Percentiles rank a stretch among this genome's conserved stretches.
Conservation (phyloP, 2,329 filamentous ascomycete species). For the Plenodomus biglobosus region DNA sequence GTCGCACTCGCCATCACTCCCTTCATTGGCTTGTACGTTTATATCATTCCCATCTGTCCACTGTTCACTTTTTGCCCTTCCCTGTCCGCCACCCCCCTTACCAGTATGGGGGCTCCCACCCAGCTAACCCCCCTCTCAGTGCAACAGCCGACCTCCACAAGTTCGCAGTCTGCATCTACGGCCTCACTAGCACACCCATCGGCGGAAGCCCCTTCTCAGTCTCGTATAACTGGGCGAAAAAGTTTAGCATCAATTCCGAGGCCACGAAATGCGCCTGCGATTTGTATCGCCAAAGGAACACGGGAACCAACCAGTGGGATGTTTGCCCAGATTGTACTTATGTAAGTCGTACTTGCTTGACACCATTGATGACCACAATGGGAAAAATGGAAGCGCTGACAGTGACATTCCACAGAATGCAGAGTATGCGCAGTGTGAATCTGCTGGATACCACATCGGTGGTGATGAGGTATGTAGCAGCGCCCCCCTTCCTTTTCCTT, state of each 20-base stretch:
- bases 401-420: neutral
- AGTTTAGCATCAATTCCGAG: slow-evolving; percentile 1
- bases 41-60: neutral
- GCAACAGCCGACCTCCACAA: slow-evolving; percentile 1
- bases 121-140: neutral
- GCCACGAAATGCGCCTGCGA: neutral
- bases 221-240: slow-evolving; percentile 2
- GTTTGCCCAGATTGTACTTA: neutral
- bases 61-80: too few species aligned
- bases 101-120: too few species aligned
- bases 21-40: neutral
- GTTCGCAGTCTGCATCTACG: neutral
- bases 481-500: neutral
- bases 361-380: too few species aligned
- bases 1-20: neutral
- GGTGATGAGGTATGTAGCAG: slow-evolving; percentile 7
- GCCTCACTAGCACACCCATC: neutral
- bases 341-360: too few species aligned
- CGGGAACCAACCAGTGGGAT: neutral
- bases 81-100: too few species aligned
- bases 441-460: slow-evolving; percentile 4
- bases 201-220: slow-evolving; percentile 2
- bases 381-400: too few species aligned
- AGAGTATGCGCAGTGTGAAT: neutral
- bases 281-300: neutral